A percentile compares a stretch with the other conserved stretches of the same genome.
phyloP scores from a whole-genome alignment of 306 rosid genomes.

The Dalbergia cochinchinensis region DNA sequence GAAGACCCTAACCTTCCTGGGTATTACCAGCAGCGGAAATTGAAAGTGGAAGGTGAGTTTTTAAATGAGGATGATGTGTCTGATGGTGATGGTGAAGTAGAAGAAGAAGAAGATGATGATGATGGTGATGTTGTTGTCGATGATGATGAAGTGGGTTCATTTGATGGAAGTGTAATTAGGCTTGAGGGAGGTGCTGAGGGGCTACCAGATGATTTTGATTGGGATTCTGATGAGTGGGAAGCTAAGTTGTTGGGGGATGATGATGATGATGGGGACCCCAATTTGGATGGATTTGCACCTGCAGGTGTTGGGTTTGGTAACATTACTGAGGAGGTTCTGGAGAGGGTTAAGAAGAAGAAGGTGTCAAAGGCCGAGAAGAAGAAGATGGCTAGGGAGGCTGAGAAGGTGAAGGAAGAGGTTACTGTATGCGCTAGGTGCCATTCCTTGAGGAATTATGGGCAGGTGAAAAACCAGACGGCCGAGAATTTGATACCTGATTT shows the following conservation, averaged over 20 bases:
- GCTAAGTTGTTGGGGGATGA: conserved; percentile 67
- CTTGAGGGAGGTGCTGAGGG: conserved; percentile 49
- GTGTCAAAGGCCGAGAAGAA: conserved; percentile 83
- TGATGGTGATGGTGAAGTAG: conserved; percentile 25
- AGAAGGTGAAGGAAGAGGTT: conserved; percentile 82
- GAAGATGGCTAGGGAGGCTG: conserved; percentile 76
- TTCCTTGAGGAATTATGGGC: conserved; percentile 91
- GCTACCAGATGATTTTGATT: conserved; percentile 57
- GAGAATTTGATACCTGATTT: conserved; percentile 96
- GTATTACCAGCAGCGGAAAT: conserved; percentile 63
- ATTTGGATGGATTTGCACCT: conserved; percentile 74
- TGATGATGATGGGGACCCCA: conserved; percentile 45
- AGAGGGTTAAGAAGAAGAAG: conserved; percentile 73
- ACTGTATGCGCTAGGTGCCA: conserved; percentile 94
- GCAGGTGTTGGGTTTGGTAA: conserved; percentile 93
- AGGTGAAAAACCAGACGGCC: conserved; percentile 79
- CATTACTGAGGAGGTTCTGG: conserved; percentile 66
- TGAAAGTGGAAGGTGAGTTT: conserved; percentile 40
- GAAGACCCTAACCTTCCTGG: conserved; percentile 77
- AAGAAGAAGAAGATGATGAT: conserved; percentile 33
- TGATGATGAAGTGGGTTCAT: conserved; percentile 42
- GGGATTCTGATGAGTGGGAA: conserved; percentile 89
- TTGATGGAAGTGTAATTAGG: conserved; percentile 47
- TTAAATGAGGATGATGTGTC: conserved; percentile 50
- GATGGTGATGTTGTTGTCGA: conserved; percentile 19